Percentiles rank a stretch among this genome's conserved stretches.
Conservation (phyloP, 2,329 filamentous ascomycete genomes). For the Monilinia laxa region DNA sequence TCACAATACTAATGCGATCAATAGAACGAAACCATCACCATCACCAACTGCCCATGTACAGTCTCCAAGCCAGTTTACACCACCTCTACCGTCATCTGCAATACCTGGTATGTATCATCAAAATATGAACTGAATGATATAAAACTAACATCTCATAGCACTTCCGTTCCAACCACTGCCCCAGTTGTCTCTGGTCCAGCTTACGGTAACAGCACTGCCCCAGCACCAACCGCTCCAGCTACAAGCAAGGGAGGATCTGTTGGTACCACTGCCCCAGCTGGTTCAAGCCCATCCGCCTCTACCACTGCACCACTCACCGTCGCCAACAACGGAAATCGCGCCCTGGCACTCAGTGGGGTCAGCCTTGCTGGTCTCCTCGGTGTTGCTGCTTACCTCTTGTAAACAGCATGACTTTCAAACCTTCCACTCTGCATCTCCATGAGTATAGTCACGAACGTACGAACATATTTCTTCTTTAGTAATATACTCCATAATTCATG, state of each 20-base stretch:
- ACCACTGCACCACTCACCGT: conserved; percentile 44
- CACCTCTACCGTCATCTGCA: conserved; percentile 45
- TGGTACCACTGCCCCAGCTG: conserved; percentile 29
- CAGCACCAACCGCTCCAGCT: conserved; percentile 23
- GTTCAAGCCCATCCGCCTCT: conserved; percentile 7
- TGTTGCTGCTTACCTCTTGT: conserved; percentile 50
- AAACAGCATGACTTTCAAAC: conserved; percentile 30
- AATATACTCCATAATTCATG: background rate
- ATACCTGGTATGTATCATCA: conserved; percentile 48
- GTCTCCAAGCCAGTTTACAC: conserved; percentile 37
- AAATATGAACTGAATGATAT: background rate
- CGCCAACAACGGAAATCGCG: conserved; percentile 58
- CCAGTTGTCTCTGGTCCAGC: conserved; percentile 35
- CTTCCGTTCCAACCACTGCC: conserved; percentile 30
- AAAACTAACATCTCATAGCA: conserved; percentile 22
- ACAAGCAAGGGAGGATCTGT: conserved; percentile 31
- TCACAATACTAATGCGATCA: conserved; percentile 4
- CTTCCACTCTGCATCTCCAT: background rate
- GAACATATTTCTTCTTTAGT: background rate
- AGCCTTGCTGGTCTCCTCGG: conserved; percentile 61
- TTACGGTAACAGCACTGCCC: conserved; percentile 29
- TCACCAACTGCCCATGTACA: conserved; percentile 39
- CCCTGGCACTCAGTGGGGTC: conserved; percentile 56
- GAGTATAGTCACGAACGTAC: background rate
- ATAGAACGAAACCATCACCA: conserved; percentile 37